phyloP scores from a whole-genome alignment of 768 basidiomycete genomes.

The Boletus fagicola region DNA sequence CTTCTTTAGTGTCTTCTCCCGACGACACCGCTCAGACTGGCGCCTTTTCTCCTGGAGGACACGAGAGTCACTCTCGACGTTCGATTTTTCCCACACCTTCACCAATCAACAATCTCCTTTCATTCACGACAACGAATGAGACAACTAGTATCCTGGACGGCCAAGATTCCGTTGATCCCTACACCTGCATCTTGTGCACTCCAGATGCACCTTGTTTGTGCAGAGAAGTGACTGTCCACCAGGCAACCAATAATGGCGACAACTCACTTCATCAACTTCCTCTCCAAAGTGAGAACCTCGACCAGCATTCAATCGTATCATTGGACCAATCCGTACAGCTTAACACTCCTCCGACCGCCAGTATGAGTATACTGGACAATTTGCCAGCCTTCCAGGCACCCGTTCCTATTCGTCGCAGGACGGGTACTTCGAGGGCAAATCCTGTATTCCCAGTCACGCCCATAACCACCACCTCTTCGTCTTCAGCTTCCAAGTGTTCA shows the following conservation, averaged over 20 bases:
- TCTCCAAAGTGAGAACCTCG: conserved; percentile 13
- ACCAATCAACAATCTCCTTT: conserved; percentile 34
- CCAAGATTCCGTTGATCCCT: conserved; percentile 33
- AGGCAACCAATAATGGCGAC: conserved; percentile 30
- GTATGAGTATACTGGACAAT: conserved; percentile 68
- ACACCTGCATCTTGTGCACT: conserved; percentile 71
- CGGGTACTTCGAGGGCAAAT: conserved; percentile 38
- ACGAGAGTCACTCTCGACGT: conserved; percentile 23
- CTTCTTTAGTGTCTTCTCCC: conserved; percentile 53
- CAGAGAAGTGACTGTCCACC: conserved; percentile 59
- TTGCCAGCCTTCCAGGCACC: conserved; percentile 79
- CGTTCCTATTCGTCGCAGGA: conserved; percentile 71
- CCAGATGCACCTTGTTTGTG: conserved; percentile 74
- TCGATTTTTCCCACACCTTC: conserved; percentile 32
- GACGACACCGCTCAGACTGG: conserved; percentile 33
- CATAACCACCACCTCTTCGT: conserved; percentile 29
- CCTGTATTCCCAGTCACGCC: conserved; percentile 55
- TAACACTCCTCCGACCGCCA: conserved; percentile 27
- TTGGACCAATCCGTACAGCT: conserved; percentile 30
- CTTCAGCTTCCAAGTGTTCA: conserved; percentile 53
- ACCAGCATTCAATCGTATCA: conserved; percentile 15
- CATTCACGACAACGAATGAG: conserved; percentile 35
- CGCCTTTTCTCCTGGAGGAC: conserved; percentile 34
- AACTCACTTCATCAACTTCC: conserved; percentile 12
- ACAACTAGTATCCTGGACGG: conserved; percentile 34